Base-by-base conservation (phyloP, 441 rosid genomes). In the Adansonia gregorii region DNA sequence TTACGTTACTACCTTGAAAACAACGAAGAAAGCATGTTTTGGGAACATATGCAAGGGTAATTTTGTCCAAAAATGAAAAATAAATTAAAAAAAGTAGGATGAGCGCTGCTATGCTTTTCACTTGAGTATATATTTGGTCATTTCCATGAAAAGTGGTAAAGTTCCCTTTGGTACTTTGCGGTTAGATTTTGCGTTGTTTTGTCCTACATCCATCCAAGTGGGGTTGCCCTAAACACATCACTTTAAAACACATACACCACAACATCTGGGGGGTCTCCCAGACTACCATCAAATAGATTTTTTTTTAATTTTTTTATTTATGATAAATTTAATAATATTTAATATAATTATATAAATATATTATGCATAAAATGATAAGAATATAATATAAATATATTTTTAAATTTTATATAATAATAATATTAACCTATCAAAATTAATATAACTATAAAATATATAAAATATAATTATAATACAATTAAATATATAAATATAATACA, bases 131-230 rank as follows among this genome's bases (percentile, higher is more conserved):
- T 77, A 85, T 83, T 81, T 79, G 85, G 87, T 78, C 81, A 73
- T 79, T 81, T 84, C 88, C 81, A 81, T 69, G 88, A 74, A 81
- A 81, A 81, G 83, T 76, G 72, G 66, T 81, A 81, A 80, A 85
- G 89, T 76, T 80, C 82, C 64, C 63, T 81, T 84, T 86, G 87
- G 85, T 80, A 76, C 77, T 83, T 84, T 80, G 81, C 31, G 79
- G 83, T 83, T 84, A 80, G 80, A 83, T 88, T 27, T 85, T 82
- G 79, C 71, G 79, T 66, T 77, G n/a, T 49, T 77, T 78, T 85
- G 86, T 83, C 87, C 79, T 67, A 49, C 78, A 66, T 67, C 66
- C 66, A 46, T 51, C 82, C 59, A 19, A 35, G 82, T 80, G 85
- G 85, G 81, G 81, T 56, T 76, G 60, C 61, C 73, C 27, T 14